Percentiles rank a stretch among this genome's conserved stretches.
Evolutionary conservation across 768 basidiomycete species (phyloP).

Genomic region (Lactarius pseudohatsudake): DNA sequence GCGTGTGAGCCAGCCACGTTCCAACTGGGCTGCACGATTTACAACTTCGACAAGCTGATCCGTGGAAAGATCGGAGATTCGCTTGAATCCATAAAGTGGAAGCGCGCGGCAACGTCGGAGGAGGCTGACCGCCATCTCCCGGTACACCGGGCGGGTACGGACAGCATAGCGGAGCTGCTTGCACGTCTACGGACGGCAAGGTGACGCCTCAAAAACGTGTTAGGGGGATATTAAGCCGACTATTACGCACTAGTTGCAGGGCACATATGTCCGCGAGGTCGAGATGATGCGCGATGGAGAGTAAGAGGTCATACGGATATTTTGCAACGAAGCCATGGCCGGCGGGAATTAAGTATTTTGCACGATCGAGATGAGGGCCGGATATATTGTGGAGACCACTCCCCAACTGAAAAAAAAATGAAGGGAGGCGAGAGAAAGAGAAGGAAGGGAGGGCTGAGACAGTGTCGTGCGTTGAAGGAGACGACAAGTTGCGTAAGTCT

Average conservation of each 20-base stretch:
- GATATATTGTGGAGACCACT: slow-evolving; percentile 7
- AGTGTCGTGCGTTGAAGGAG: background rate
- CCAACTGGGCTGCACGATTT: slow-evolving; percentile 59
- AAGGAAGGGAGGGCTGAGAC: background rate
- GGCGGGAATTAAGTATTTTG: background rate
- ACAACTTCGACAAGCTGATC: slow-evolving; percentile 61
- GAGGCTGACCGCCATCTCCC: slow-evolving; percentile 59
- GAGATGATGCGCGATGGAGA: slow-evolving; percentile 65
- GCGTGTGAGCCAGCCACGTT: slow-evolving; percentile 59
- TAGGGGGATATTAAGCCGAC: background rate
- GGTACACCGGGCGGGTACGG: slow-evolving; percentile 66
- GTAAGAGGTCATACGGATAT: slow-evolving; percentile 69
- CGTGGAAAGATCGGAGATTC: slow-evolving; percentile 63
- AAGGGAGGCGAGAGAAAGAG: slow-evolving; percentile 2
- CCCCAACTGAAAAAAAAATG: background rate
- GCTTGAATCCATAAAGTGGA: slow-evolving; percentile 68
- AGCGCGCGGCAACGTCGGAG: slow-evolving; percentile 66
- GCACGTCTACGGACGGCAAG: slow-evolving; percentile 48
- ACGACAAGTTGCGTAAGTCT: slow-evolving; percentile 6
- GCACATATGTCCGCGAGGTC: slow-evolving; percentile 59
- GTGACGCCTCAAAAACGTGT: background rate
- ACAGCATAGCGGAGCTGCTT: slow-evolving; percentile 60
- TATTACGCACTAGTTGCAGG: slow-evolving; percentile 57
- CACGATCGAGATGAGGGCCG: background rate
- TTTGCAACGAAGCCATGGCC: slow-evolving; percentile 36